phyloP scores from a whole-genome alignment of 2,329 filamentous ascomycete genomes.

The Fulvia fulva region DNA sequence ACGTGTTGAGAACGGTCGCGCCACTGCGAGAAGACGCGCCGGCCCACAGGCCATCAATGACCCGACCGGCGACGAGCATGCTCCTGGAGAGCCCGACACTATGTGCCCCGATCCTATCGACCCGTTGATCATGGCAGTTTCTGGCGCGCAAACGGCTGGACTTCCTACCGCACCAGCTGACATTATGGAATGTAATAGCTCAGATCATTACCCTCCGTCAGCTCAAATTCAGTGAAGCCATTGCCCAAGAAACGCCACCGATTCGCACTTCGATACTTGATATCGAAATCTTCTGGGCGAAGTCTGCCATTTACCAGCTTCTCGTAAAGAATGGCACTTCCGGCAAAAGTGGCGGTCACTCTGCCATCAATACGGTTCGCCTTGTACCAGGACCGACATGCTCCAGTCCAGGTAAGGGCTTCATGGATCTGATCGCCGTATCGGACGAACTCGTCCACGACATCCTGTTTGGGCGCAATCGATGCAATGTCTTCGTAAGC shows the following conservation, averaged over 20 bases:
- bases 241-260: conserved; percentile 47
- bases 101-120: background rate
- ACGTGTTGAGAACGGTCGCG: background rate
- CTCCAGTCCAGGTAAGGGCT: conserved; percentile 21
- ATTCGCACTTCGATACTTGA: conserved; percentile 43
- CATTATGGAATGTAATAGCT: conserved; percentile 11
- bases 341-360: conserved; percentile 23
- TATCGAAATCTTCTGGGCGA: conserved; percentile 46
- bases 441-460: conserved; percentile 22
- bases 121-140: background rate
- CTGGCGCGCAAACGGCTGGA: background rate
- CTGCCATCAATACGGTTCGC: conserved; percentile 20
- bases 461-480: conserved; percentile 22
- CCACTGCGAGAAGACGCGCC: background rate
- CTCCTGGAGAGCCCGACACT: background rate
- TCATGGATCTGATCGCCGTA: conserved; percentile 44
- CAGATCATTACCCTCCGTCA: conserved; percentile 10
- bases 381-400: conserved; percentile 24
- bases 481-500: conserved; percentile 23
- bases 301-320: conserved; percentile 34
- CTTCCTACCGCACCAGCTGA: background rate
- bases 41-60: background rate
- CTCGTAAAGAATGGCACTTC: conserved; percentile 25
- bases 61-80: background rate
- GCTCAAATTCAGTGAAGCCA: conserved; percentile 28